Conservation (phyloP, 257 asterid species). For the Solanum clarkiae region DNA sequence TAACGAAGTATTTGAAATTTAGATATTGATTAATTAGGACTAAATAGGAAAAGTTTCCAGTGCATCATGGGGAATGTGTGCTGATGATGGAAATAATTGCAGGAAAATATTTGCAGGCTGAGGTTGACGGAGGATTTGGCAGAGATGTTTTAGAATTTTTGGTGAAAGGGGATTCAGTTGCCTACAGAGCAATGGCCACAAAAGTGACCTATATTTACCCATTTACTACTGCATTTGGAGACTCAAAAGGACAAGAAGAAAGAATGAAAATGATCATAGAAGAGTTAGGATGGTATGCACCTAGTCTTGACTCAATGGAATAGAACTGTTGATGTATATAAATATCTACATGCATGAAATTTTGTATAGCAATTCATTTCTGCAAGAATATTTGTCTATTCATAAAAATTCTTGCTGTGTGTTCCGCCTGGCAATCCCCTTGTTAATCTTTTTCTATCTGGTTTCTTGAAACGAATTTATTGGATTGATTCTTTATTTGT, state of each 20-base stretch:
- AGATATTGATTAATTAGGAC: neutral
- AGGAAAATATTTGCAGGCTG: constrained; percentile 72
- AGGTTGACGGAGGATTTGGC: constrained; percentile 91
- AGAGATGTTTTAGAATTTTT: constrained; percentile 74
- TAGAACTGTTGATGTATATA: constrained; percentile 3
- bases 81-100: constrained; percentile 4
- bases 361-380: neutral
- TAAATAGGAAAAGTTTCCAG: neutral
- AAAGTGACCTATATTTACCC: constrained; percentile 78
- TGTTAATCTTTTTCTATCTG: neutral
- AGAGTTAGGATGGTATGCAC: constrained; percentile 84
- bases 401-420: neutral
- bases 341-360: neutral
- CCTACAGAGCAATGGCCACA: constrained; percentile 77
- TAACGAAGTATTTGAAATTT: neutral
- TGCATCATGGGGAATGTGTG: neutral
- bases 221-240: constrained; percentile 92
- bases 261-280: constrained; percentile 49
- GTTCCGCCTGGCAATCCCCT: neutral
- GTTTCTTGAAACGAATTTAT: neutral
- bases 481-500: neutral
- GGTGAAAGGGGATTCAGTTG: constrained; percentile 58
- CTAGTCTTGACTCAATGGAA: constrained; percentile 61
- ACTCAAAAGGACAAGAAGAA: constrained; percentile 76
- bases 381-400: neutral